These are phyloP conservation scores for Didymella arachidicola DNA, from an alignment of 2,329 filamentous ascomycete genomes.

Conservation along the genomic window DNA sequence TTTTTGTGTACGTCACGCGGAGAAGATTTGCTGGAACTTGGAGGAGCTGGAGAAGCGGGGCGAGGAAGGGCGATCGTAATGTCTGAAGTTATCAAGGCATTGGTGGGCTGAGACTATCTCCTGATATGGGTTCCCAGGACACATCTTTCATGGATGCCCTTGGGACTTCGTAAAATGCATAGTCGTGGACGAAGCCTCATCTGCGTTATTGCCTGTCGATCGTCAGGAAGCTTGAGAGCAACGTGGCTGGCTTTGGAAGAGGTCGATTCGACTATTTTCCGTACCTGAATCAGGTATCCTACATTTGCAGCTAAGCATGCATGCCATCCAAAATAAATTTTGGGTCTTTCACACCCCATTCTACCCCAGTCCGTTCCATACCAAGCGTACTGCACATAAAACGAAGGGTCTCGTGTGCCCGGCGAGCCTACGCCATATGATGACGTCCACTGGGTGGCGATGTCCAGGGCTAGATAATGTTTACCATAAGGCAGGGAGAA, in stretches of 20 bases:
- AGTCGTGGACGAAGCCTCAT: too few relatives aligned
- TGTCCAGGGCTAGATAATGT: neutral
- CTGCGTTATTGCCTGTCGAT: too few relatives aligned
- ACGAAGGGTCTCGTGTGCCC: constrained; percentile 6
- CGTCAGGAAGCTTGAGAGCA: too few relatives aligned
- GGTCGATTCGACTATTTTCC: constrained; percentile 13
- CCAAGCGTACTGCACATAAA: constrained; percentile 18
- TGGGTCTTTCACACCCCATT: constrained; percentile 4
- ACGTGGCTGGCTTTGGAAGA: neutral
- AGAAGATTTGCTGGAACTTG: constrained; percentile 38
- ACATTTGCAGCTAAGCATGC: constrained; percentile 10
- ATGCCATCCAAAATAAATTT: constrained; percentile 8
- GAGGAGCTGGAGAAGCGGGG: constrained; percentile 30
- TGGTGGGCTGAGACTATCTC: neutral
- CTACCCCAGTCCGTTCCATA: constrained; percentile 1
- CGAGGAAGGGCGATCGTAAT: constrained; percentile 12
- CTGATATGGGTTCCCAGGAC: neutral
- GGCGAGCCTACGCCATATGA: constrained; percentile 1
- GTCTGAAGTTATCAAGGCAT: constrained; percentile 3
- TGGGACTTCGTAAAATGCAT: neutral
- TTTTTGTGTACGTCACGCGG: constrained; percentile 34
- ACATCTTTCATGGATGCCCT: neutral
- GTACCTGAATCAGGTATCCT: constrained; percentile 8
- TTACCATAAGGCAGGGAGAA: neutral
- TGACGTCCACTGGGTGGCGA: neutral